Conservation (phyloP, 352 stramenopile species). For the Phytophthora cactorum region DNA sequence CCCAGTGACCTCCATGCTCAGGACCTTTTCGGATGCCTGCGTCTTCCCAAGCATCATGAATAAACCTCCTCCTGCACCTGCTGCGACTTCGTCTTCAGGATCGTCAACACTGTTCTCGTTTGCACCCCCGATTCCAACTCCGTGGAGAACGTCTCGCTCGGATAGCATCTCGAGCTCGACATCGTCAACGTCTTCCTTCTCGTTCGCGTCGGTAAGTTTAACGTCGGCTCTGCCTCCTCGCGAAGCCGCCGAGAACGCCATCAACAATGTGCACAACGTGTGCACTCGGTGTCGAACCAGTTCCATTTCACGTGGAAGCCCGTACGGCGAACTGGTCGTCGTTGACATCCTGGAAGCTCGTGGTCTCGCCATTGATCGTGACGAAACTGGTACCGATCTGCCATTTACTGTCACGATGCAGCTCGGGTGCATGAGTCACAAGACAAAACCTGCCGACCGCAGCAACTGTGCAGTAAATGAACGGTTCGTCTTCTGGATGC, state of each 20-base stretch:
- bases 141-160: slow-evolving; percentile 53
- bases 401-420: slow-evolving; percentile 59
- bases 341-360: slow-evolving; percentile 66
- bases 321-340: slow-evolving; percentile 73
- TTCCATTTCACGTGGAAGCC: slow-evolving; percentile 45
- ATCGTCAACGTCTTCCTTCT: slow-evolving; percentile 20
- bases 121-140: slow-evolving; percentile 49
- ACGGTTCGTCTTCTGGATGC: slow-evolving; percentile 77
- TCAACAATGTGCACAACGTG: slow-evolving; percentile 64
- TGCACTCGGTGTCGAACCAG: slow-evolving; percentile 31
- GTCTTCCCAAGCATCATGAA: slow-evolving; percentile 29
- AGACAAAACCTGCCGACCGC: slow-evolving; percentile 36
- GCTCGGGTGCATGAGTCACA: slow-evolving; percentile 41
- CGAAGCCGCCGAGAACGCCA: slow-evolving; percentile 41
- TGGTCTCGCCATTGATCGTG: slow-evolving; percentile 51
- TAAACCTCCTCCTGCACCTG: slow-evolving; percentile 19
- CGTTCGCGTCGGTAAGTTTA: slow-evolving; percentile 23
- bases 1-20: slow-evolving; percentile 43
- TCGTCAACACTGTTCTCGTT: slow-evolving; percentile 45
- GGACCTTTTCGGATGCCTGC: slow-evolving; percentile 40
- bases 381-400: slow-evolving; percentile 46
- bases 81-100: slow-evolving; percentile 8
- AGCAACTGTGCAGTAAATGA: slow-evolving; percentile 52
- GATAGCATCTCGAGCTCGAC: slow-evolving; percentile 20
- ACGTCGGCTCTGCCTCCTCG: slow-evolving; percentile 25